Percentiles rank a stretch among this genome's conserved stretches.
Conservation (phyloP, 2,329 filamentous ascomycete species). For the Fusarium circinatum region DNA sequence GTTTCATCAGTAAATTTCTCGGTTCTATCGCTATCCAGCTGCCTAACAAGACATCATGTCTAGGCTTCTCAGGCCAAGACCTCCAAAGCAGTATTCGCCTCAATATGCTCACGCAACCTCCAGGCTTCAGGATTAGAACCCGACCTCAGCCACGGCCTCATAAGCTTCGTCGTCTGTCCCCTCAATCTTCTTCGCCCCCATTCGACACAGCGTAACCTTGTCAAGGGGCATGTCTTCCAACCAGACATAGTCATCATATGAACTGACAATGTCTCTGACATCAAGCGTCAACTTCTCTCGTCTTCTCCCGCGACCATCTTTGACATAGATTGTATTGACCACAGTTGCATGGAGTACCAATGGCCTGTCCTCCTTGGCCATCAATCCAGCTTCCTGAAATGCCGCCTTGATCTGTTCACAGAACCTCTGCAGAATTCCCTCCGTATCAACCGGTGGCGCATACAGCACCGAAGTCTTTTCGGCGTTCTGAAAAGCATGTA, state of each 20-base stretch:
- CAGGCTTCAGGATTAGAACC: conserved; percentile 46
- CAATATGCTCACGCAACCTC: neutral
- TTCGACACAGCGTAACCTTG: conserved; percentile 80
- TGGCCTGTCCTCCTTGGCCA: conserved; percentile 68
- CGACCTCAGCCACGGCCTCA: conserved; percentile 62
- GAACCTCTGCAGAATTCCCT: conserved; percentile 64
- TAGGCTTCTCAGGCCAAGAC: neutral
- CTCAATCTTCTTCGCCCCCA: conserved; percentile 79
- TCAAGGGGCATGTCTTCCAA: conserved; percentile 74
- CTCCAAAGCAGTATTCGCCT: neutral
- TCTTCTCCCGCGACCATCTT: conserved; percentile 45
- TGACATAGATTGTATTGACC: conserved; percentile 84
- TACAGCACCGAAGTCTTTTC: conserved; percentile 72
- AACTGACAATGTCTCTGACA: conserved; percentile 64
- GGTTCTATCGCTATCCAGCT: neutral
- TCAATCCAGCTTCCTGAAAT: conserved; percentile 67
- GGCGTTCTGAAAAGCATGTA: conserved; percentile 70
- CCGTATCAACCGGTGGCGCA: conserved; percentile 65
- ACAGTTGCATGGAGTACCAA: conserved; percentile 86
- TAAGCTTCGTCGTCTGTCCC: conserved; percentile 65
- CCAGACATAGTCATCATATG: conserved; percentile 76
- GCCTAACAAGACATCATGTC: neutral
- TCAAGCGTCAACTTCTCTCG: conserved; percentile 61
- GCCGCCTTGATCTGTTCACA: conserved; percentile 62
- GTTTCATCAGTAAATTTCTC: neutral